Evolutionary conservation across 2,329 filamentous ascomycete species (phyloP), one percentile per base, ranked within the genome.

Genomic region (Tetracladium maxilliforme): DNA sequence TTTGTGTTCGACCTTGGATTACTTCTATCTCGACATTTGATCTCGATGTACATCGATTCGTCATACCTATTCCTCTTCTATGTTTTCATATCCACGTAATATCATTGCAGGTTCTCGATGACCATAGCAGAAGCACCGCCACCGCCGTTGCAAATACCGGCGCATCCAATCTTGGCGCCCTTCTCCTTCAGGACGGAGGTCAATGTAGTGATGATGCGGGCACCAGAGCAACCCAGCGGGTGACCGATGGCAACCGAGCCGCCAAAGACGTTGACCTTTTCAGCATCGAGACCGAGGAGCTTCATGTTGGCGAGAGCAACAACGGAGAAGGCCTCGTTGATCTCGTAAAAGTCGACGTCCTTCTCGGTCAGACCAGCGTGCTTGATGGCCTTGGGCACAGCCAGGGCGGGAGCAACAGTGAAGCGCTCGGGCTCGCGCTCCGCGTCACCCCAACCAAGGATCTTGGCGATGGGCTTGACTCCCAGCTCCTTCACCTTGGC

Each of bases 251-350:
- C 90, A 33, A 98, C 90, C 27, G 90, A 81, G 49, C 90, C 90
- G 45, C 90, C 90, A 45, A 84, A 87, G 29, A 95, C 62, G 58
- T 98, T 98, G 48, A 98, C 86, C 58, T 84, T 92, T 31, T 86
- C 80, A 37, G 80, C 67, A 35, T 64, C 62, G 29, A 98, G 58
- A 33, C 64, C 66, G 20, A 98, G 72, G 28, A 95, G 54, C 70
- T 98, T 93, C 59, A 93, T 73, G 64, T 98, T 98, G 38, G 90
- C 86, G 26, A 98, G 68, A 19, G 90, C 83, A 35, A 98, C 90
- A 24, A 93, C 90, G 34, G 81, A 90, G 64, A 98, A 98, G 21
- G 90, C 90, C 64, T 98, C 90, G 64, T 98, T 98, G 65, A 98
- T 94, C 65, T 98, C 90, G 53, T 90, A 98, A 41, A 73, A 90